Conservation (phyloP, 2,329 filamentous ascomycete genomes). For the Endoconidiophora laricicola region DNA sequence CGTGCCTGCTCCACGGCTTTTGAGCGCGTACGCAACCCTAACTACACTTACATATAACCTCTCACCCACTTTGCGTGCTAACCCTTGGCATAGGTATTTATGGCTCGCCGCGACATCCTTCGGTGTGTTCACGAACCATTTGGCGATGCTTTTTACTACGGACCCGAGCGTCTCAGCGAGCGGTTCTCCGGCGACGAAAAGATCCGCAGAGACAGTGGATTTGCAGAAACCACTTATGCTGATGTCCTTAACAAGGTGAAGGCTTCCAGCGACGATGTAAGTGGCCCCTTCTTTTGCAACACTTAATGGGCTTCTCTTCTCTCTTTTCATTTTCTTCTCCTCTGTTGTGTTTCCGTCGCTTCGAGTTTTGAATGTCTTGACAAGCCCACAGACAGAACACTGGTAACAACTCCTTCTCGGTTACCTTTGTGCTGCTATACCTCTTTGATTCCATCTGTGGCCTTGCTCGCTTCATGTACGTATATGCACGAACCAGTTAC, state of each 20-base stretch:
- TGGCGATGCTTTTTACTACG: conserved; percentile 91
- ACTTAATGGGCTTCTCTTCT: background rate
- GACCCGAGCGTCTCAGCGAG: conserved; percentile 68
- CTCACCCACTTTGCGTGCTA: background rate
- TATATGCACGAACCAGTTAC: too few relatives aligned
- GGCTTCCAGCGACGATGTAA: conserved; percentile 54
- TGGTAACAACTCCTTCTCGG: too few relatives aligned
- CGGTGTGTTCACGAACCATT: conserved; percentile 89
- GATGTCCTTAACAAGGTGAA: conserved; percentile 65
- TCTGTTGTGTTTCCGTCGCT: background rate
- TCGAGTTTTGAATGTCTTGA: background rate
- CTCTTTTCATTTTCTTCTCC: background rate
- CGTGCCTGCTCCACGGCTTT: conserved; percentile 93
- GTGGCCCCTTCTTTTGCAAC: background rate
- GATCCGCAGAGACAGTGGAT: conserved; percentile 43
- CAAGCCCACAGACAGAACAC: too few relatives aligned
- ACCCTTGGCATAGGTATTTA: conserved; percentile 55
- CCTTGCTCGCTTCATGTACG: too few relatives aligned
- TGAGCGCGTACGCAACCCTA: conserved; percentile 48
- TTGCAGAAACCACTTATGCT: conserved; percentile 52
- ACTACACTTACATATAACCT: conserved; percentile 3
- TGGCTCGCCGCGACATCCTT: conserved; percentile 73
- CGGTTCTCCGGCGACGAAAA: conserved; percentile 57
- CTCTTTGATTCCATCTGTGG: too few relatives aligned
- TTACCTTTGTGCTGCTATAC: too few relatives aligned